phyloP scores from a whole-genome alignment of 2,329 filamentous ascomycete genomes.

The Colletotrichum theobromicola region DNA sequence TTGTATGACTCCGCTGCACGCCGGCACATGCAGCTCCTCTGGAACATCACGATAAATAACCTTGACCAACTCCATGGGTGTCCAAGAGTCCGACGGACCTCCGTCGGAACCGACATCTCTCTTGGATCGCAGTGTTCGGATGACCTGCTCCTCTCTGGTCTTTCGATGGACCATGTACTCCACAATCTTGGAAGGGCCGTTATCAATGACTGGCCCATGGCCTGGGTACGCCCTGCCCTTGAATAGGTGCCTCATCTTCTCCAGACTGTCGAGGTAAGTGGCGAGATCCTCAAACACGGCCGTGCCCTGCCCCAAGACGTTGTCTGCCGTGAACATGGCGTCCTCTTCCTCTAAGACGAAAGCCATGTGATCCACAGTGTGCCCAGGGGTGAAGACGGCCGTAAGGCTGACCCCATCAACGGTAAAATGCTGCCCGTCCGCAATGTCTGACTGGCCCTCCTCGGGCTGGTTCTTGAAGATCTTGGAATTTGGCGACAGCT shows the following conservation, averaged over 20 bases:
- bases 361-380: slow-evolving; percentile 82
- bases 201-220: slow-evolving; percentile 79
- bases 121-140: slow-evolving; percentile 60
- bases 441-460: slow-evolving; percentile 51
- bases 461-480: slow-evolving; percentile 72
- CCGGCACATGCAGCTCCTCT: slow-evolving; percentile 75
- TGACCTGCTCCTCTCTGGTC: slow-evolving; percentile 79
- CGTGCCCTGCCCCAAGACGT: slow-evolving; percentile 86
- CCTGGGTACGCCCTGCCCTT: slow-evolving; percentile 81
- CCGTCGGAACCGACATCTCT: slow-evolving; percentile 27
- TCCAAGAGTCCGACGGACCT: slow-evolving; percentile 55
- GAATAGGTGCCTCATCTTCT: slow-evolving; percentile 71
- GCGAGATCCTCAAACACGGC: slow-evolving; percentile 82
- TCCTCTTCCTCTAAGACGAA: slow-evolving; percentile 80
- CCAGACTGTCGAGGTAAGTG: slow-evolving; percentile 71
- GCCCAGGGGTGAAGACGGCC: slow-evolving; percentile 68
- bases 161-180: slow-evolving; percentile 87
- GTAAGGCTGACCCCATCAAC: slow-evolving; percentile 69
- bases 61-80: slow-evolving; percentile 83
- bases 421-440: slow-evolving; percentile 58
- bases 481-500: slow-evolving; percentile 64
- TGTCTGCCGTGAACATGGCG: slow-evolving; percentile 88
- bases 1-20: slow-evolving; percentile 76
- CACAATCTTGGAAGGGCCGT: slow-evolving; percentile 72
- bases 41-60: slow-evolving; percentile 84